Percentiles rank a stretch among this genome's conserved stretches.
phyloP scores from a whole-genome alignment of 495 filamentous ascomycete genomes.

The Choiromyces venosus region DNA sequence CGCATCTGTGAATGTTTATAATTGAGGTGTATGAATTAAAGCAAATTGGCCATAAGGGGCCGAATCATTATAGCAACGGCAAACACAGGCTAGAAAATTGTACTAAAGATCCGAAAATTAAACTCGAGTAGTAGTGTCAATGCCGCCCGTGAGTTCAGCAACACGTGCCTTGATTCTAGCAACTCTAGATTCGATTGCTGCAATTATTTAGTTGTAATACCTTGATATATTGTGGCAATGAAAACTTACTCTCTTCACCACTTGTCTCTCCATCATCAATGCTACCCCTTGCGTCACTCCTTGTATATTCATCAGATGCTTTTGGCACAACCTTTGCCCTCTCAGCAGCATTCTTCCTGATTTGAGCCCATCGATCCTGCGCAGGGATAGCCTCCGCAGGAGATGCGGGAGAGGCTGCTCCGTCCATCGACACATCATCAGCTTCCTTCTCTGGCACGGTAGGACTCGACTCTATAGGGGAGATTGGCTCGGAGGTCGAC shows the following conservation, averaged over 20 bases:
- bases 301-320: slow-evolving; percentile 25
- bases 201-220: slow-evolving; percentile 12
- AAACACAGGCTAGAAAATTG: neutral
- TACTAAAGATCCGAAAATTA: slow-evolving; percentile 6
- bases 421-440: slow-evolving; percentile 16
- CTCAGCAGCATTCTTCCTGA: slow-evolving; percentile 86
- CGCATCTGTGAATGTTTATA: neutral
- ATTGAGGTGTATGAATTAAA: neutral
- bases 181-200: slow-evolving; percentile 91
- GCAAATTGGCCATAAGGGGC: neutral
- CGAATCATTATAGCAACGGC: neutral
- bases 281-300: slow-evolving; percentile 46
- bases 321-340: slow-evolving; percentile 50
- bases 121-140: slow-evolving; percentile 49
- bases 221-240: neutral
- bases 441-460: slow-evolving; percentile 27
- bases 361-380: slow-evolving; percentile 86
- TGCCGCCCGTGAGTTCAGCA: slow-evolving; percentile 82
- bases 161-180: slow-evolving; percentile 97
- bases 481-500: slow-evolving; percentile 36
- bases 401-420: slow-evolving; percentile 45
- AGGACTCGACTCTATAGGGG: slow-evolving; percentile 13
- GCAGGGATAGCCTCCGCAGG: slow-evolving; percentile 44
- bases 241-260: slow-evolving; percentile 85
- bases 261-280: slow-evolving; percentile 76